A percentile compares a stretch with the other conserved stretches of the same genome.
These are phyloP conservation scores for Sporothrix globosa DNA, from an alignment of 2,329 filamentous ascomycete genomes.

Conservation along the genomic window DNA sequence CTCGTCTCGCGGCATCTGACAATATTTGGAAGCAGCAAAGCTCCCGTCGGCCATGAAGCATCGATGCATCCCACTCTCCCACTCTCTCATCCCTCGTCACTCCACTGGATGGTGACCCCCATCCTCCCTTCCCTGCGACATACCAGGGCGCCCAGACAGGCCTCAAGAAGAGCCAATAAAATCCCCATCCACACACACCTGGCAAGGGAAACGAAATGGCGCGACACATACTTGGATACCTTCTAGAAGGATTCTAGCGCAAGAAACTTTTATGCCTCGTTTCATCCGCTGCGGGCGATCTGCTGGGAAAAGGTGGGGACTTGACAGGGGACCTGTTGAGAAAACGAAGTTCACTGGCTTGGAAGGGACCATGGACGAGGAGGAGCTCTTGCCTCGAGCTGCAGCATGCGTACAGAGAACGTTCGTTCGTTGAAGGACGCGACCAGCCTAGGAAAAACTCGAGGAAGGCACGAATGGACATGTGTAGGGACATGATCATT, in stretches of 20 bases:
- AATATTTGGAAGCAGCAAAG: too few relatives aligned
- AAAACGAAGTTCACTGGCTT: neutral
- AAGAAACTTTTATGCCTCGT: conserved; percentile 31
- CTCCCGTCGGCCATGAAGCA: too few relatives aligned
- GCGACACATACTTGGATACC: conserved; percentile 20
- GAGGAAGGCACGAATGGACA: neutral
- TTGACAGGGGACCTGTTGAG: neutral
- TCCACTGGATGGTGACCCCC: too few relatives aligned
- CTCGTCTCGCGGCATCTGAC: too few relatives aligned
- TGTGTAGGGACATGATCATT: conserved; percentile 1
- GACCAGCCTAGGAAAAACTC: too few relatives aligned
- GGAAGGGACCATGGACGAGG: neutral
- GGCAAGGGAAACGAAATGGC: conserved; percentile 24
- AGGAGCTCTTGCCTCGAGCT: neutral
- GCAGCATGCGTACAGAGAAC: neutral
- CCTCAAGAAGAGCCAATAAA: neutral
- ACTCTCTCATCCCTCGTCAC: too few relatives aligned
- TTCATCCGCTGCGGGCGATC: conserved; percentile 29
- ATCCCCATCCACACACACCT: conserved; percentile 17
- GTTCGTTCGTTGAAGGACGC: neutral
- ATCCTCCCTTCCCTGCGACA: too few relatives aligned
- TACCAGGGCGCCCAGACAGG: too few relatives aligned
- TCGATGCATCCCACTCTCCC: too few relatives aligned
- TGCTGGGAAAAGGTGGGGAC: conserved; percentile 24
- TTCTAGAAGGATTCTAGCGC: conserved; percentile 38